Base-by-base conservation (phyloP, 768 basidiomycete genomes). In the Kwoniella newhampshirensis region DNA sequence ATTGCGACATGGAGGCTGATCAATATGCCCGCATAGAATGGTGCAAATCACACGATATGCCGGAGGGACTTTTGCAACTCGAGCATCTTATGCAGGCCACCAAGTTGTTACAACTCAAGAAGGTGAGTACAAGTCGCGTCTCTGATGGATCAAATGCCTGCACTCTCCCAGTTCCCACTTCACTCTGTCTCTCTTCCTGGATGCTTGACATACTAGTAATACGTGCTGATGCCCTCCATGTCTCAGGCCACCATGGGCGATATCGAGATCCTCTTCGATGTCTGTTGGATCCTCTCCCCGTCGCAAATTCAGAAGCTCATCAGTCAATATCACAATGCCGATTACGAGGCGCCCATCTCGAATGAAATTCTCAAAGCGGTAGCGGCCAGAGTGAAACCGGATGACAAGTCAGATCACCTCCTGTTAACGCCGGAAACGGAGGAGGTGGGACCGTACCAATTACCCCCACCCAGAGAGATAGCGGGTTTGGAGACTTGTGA, bases 1-100 rank as follows among this genome's bases (percentile, higher is more conserved):
- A 12, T 15, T 13, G 35, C 2, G 12, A 25, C 1, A 4, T 4
- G 49, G 3, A 51, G 4, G 35, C 5, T 4, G 11, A 26, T 26
- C n/a, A 23, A 27, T 26, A 42, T 7, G 2, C 15, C 36, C 17
- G 6, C n/a, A 3, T 45, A 69, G 93, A 97, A 78, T 98, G 96
- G 96, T 99, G 96, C 81, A 98, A 99, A 79, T 93, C 96, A 23
- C 96, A 98, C 72, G 91, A 96, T 73, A 97, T 99, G 91, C 96
- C 94, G 1, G 96, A 99, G 75, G 96, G 96, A 8, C 90, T 91
- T 17, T 81, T 99, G 26, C 96, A 98, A 76, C 81, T 99, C 53
- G 96, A 99, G 78, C 93, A 98, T 78, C 82, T 99, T 79, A 96
- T 98, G 91, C 96, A 99, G 81, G 96, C 96, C 53, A 97, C 96